phyloP scores from a whole-genome alignment of 108 stramenopile species.

The Nitzschia sp. region DNA sequence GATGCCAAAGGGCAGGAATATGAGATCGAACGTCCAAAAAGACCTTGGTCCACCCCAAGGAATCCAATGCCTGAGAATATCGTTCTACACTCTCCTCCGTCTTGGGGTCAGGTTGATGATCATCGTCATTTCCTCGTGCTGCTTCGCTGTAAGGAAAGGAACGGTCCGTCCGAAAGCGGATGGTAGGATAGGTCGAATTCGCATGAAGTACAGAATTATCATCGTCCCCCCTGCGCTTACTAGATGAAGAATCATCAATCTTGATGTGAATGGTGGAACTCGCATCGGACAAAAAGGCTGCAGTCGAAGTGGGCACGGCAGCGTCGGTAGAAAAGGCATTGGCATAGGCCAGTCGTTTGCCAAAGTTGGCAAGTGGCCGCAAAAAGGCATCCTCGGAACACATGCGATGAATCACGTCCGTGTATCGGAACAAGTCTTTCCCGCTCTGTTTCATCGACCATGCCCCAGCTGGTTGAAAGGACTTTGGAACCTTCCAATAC shows the following conservation, averaged over 20 bases:
- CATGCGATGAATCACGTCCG: constrained; percentile 49
- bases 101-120: not conserved
- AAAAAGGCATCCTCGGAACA: constrained; percentile 41
- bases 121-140: not conserved
- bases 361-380: constrained; percentile 59
- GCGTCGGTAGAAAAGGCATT: constrained; percentile 82
- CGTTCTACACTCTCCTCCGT: constrained; percentile 35
- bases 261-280: not conserved
- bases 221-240: not conserved
- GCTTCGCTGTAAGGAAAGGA: not conserved
- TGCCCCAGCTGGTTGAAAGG: constrained; percentile 66
- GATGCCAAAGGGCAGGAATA: constrained; percentile 30
- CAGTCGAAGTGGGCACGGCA: constrained; percentile 79
- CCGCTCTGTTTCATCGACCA: constrained; percentile 48
- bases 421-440: constrained; percentile 61
- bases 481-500: constrained; percentile 42
- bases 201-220: not conserved
- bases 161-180: not conserved
- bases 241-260: not conserved
- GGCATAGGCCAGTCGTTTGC: constrained; percentile 76
- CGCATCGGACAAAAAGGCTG: constrained; percentile 58
- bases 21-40: constrained; percentile 65
- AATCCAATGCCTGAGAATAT: constrained; percentile 59
- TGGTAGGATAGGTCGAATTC: not conserved
- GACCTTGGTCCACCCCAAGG: constrained; percentile 84